Base-by-base conservation (phyloP, 1,139 yeast genomes). In the Blastobotrys persicus region DNA sequence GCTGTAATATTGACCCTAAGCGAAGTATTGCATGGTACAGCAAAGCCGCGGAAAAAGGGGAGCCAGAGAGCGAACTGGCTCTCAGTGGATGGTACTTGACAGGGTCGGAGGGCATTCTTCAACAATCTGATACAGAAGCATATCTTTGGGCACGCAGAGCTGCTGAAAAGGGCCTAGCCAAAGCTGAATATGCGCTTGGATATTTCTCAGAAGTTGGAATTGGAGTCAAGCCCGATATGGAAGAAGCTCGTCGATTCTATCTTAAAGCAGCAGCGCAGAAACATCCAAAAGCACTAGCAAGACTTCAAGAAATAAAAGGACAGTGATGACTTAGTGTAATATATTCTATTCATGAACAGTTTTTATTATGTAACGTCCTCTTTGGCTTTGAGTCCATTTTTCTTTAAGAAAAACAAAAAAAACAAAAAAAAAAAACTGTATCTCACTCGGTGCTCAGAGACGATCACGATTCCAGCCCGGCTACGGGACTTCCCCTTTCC, bases 21-120 rank as follows among this genome's bases (percentile, higher is more conserved):
- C 82, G 85, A 61, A 84, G 95, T 3, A 80, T 92, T 50, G 92
- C 89, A 45, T 92, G 98, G 97, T 92, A 88, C 68, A 75, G 85
- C 51, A 79, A 83, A 58, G 92, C 95, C 1, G 89, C 95, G 0
- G 66, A 67, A 46, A 64, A 66, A 52, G 86, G 91, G 42, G 92
- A 88, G 61, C 83, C 94, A 0, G 88, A 88, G 61, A 92, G 96
- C 5, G 91, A 91, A 76, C 73, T 91, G 62, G 96, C 96, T 0
- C 74, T 92, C 50, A 80, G 89, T 53, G 91, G 97, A 42, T 92
- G 98, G 98, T 87, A 85, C 62, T 73, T 92, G 55, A 81, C 88
- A 0, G 98, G 98, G 1, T 81, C 86, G 3, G 77, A 80, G 11
- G 88, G 85, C 0, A 72, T 88, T 26, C 77, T 94, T 41, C 71